Conservation (phyloP, 164 flowering plant genomes). For the Tetrastigma voinierianum region DNA sequence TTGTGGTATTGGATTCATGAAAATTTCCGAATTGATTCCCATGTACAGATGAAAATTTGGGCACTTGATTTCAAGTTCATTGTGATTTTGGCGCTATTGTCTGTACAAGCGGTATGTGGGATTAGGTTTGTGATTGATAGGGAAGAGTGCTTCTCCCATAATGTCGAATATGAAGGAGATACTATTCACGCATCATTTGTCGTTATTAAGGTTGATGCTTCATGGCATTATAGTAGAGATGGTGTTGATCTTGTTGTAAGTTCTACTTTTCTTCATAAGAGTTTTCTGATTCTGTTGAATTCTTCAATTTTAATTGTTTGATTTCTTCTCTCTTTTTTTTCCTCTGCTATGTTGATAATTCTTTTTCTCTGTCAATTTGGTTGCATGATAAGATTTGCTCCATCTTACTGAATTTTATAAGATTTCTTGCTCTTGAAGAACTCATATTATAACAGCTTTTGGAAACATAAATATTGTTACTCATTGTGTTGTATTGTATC, state of each 20-base stretch:
- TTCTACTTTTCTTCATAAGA: neutral
- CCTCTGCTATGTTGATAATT: too few relatives aligned
- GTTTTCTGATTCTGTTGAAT: neutral
- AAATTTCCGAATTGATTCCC: too few relatives aligned
- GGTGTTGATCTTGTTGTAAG: conserved; percentile 96
- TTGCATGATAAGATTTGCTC: too few relatives aligned
- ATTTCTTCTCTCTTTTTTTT: neutral
- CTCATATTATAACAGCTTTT: too few relatives aligned
- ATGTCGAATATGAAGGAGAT: conserved; percentile 73
- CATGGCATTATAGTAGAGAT: conserved; percentile 69
- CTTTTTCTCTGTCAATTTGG: too few relatives aligned
- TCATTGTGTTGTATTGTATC: too few relatives aligned
- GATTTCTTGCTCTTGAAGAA: too few relatives aligned
- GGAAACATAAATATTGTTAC: too few relatives aligned
- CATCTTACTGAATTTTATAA: too few relatives aligned
- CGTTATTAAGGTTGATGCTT: conserved; percentile 69
- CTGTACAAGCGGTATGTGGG: conserved; percentile 36
- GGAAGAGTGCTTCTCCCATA: conserved; percentile 88
- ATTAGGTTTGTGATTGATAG: conserved; percentile 87
- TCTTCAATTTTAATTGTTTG: neutral
- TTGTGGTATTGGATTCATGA: too few relatives aligned
- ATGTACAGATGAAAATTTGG: conserved; percentile 33
- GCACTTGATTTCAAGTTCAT: neutral
- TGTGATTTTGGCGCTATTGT: conserved; percentile 14
- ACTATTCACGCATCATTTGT: conserved; percentile 84